phyloP scores from a whole-genome alignment of 164 flowering plant genomes.

The Magnolia officinalis region DNA sequence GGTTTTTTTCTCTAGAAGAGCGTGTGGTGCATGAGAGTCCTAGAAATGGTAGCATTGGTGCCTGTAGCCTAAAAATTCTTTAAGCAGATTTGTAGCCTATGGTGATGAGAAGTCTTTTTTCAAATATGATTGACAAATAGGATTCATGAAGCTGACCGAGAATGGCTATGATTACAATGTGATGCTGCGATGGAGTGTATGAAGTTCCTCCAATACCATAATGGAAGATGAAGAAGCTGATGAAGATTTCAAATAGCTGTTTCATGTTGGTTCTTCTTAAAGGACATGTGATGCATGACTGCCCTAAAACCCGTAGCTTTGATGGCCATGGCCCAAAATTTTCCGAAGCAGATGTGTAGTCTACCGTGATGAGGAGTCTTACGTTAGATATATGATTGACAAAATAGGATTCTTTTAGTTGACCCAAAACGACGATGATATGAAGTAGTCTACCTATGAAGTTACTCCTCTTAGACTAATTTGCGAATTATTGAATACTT shows the following conservation, averaged over 20 bases:
- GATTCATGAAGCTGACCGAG: too few species aligned
- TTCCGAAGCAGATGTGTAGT: background rate
- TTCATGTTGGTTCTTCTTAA: background rate
- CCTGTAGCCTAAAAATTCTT: background rate
- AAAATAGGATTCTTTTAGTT: background rate
- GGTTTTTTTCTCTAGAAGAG: background rate
- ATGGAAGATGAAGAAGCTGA: background rate
- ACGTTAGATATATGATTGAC: too few species aligned
- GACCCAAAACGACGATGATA: background rate
- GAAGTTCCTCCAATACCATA: too few species aligned
- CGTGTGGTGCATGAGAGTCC: background rate
- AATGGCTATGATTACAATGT: too few species aligned
- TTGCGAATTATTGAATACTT: too few species aligned
- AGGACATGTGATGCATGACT: background rate
- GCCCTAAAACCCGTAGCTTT: background rate
- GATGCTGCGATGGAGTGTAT: too few species aligned
- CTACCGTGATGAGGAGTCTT: too few species aligned
- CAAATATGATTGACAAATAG: too few species aligned
- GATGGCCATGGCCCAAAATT: background rate
- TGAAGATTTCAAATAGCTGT: background rate
- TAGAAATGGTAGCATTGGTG: background rate
- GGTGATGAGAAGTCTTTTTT: too few species aligned
- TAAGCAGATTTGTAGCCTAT: background rate
- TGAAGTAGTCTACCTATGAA: too few species aligned
- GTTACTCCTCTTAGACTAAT: too few species aligned